These are phyloP conservation scores for Camellia oleifera DNA, from an alignment of 179 eudicot genomes.

Conservation along the genomic window DNA sequence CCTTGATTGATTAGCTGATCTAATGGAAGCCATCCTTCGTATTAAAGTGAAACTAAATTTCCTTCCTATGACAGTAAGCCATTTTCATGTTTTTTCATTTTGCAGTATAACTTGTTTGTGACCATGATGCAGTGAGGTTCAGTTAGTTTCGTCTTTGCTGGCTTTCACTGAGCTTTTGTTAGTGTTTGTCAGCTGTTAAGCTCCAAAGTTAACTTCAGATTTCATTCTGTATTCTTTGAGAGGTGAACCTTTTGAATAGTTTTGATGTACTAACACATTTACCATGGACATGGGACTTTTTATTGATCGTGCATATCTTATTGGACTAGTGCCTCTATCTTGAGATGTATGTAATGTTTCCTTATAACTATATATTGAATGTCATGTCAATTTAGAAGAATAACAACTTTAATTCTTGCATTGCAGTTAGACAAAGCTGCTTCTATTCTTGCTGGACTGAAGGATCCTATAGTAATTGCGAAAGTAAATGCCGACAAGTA, in stretches of 20 bases:
- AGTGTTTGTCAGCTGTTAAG: neutral
- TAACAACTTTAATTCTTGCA: constrained; percentile 17
- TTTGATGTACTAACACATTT: no score
- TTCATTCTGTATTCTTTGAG: neutral
- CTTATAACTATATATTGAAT: neutral
- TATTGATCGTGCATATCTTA: neutral
- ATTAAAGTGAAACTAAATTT: neutral
- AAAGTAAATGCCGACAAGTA: constrained; percentile 89
- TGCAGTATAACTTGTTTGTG: neutral
- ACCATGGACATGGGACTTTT: neutral
- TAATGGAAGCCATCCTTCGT: neutral
- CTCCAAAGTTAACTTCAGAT: neutral
- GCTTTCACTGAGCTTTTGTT: neutral
- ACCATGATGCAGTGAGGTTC: constrained; percentile 2
- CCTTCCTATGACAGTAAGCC: neutral
- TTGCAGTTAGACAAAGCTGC: constrained; percentile 94
- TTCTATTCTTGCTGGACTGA: constrained; percentile 66
- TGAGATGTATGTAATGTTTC: neutral
- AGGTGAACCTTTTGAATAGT: neutral
- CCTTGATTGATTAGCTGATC: neutral
- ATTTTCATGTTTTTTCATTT: neutral
- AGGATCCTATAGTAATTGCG: constrained; percentile 79
- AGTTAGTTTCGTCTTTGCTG: neutral
- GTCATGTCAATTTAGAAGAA: neutral
- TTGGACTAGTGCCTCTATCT: constrained; percentile 12